Evolutionary conservation across 148 eudicot genomes (phyloP), one percentile per base, ranked within the genome.

Genomic region (Euryodendron excelsum): DNA sequence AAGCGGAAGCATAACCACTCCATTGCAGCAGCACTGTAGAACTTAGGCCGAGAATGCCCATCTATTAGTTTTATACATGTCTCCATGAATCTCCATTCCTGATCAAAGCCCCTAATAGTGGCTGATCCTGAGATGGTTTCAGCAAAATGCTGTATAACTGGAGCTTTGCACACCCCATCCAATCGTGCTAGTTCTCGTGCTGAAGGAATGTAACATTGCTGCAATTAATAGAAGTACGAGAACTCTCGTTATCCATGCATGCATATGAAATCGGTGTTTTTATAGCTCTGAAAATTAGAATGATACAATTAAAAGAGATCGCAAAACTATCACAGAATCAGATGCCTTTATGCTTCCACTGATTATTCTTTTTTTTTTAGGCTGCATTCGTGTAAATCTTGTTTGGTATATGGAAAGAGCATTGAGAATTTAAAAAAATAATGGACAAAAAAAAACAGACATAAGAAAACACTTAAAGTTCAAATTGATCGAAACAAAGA

Each of bases 121-220:
- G 87, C 79, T 27, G 85, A 85, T 59, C 93, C 93, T 0, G 93
- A 82, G 44, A 90, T 79, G 20, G 93, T 88, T 85, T 88, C 93
- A 3, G 91, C 82, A 77, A 86, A 88, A 80, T 86, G 87, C 47
- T 90, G 91, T 79, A 90, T 82, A 1, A 90, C 82, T 17, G 93
- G 93, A 72, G 90, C 93, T 85, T 87, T 80, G 62, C 85, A 84
- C 56, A 88, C 82, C 63, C 91, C 93, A 63, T 66, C 74, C 66
- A 90, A 69, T 47, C 93, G 86, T 52, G 85, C 73, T 53, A 90
- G 86, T 73, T 90, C 93, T 77, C 93, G 81, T 37, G 93, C 93
- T 50, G 93, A 82, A 39, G 86, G 88, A 61, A 90, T 71, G 71
- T 86, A 90, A 65, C 82, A 85, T 86, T 84, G 86, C 93, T 90